phyloP scores from a whole-genome alignment of 164 flowering plant genomes.

The Kingdonia uniflora region DNA sequence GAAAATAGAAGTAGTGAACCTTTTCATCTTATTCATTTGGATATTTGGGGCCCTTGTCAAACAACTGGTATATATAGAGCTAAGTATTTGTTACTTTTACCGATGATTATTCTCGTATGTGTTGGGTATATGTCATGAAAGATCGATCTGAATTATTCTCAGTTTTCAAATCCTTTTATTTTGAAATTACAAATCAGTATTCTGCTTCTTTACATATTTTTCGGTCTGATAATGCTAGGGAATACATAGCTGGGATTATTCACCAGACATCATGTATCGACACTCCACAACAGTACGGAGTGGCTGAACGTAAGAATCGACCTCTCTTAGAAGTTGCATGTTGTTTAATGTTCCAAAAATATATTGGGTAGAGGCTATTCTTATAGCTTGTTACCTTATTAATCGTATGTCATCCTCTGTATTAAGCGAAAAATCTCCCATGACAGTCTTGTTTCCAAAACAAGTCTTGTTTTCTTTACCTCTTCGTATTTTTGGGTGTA shows the following conservation, averaged over 20 bases:
- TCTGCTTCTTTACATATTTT: too few relatives aligned
- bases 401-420: neutral
- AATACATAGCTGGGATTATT: neutral
- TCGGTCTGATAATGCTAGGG: conserved; percentile 3
- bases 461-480: neutral
- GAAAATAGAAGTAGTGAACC: neutral
- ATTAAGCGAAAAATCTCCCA: neutral
- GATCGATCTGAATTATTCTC: neutral
- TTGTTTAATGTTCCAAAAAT: neutral
- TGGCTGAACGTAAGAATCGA: neutral
- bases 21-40: neutral
- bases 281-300: neutral
- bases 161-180: conserved; percentile 2
- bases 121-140: conserved; percentile 8
- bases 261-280: neutral
- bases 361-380: neutral
- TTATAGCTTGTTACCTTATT: neutral
- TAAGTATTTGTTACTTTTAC: conserved; percentile 5
- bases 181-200: neutral
- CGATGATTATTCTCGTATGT: conserved; percentile 5
- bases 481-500: neutral
- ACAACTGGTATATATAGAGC: neutral
- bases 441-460: neutral
- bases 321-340: neutral
- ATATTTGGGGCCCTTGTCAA: conserved; percentile 1